Conservation (phyloP, 768 basidiomycete species). For the Collybiopsis luxurians region DNA sequence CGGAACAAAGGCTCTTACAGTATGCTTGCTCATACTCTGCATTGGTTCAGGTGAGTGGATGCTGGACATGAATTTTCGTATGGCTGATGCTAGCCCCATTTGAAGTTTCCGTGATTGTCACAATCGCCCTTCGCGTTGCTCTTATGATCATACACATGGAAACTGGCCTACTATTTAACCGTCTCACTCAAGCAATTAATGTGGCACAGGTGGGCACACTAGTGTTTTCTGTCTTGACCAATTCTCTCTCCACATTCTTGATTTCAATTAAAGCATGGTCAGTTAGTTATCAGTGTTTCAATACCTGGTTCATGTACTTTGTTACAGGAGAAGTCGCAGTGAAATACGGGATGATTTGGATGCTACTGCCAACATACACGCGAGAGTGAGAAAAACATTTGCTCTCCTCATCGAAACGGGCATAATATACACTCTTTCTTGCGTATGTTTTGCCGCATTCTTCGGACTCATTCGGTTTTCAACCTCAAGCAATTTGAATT, state of each 20-base stretch:
- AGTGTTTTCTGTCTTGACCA: slow-evolving; percentile 11
- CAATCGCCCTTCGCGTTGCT: not conserved
- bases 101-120: not conserved
- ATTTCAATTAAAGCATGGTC: slow-evolving; percentile 11
- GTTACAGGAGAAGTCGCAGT: not conserved
- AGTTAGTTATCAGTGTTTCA: too few relatives aligned
- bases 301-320: too few relatives aligned
- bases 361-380: not conserved
- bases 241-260: slow-evolving; percentile 10
- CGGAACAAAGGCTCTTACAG: not conserved
- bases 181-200: slow-evolving; percentile 5
- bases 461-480: too few relatives aligned
- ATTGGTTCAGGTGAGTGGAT: not conserved
- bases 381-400: not conserved
- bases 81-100: not conserved
- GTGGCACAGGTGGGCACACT: slow-evolving; percentile 6
- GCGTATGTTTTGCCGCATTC: too few relatives aligned
- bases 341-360: not conserved
- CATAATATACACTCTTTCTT: slow-evolving; percentile 3
- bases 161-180: not conserved
- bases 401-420: slow-evolving; percentile 7
- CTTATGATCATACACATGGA: not conserved
- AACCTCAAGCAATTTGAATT: too few relatives aligned
- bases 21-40: not conserved
- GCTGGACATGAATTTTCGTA: not conserved